A percentile compares a stretch with the other conserved stretches of the same genome.
Conservation (phyloP, 1,139 yeast species). For the Yamadazyma mexicana region DNA sequence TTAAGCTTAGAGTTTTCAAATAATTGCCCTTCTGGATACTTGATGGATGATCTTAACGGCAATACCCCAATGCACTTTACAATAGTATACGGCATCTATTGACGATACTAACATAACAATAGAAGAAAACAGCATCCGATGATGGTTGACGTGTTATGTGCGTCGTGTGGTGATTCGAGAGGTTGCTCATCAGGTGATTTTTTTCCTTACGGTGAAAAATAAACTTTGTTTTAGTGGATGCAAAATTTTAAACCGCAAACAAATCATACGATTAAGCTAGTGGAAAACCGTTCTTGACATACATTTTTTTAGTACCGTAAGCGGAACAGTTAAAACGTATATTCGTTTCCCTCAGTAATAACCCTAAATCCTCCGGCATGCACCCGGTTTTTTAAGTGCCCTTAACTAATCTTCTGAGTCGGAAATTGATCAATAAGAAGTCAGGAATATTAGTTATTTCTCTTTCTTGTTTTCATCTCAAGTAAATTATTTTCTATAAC, state of each 20-base stretch:
- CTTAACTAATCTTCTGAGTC: background rate
- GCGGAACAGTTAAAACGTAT: background rate
- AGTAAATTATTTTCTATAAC: too few relatives aligned
- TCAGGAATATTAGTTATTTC: background rate
- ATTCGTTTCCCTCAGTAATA: background rate
- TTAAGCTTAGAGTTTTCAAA: too few relatives aligned
- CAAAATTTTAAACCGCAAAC: background rate
- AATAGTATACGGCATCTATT: too few relatives aligned
- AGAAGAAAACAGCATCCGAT: too few relatives aligned
- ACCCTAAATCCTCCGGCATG: background rate
- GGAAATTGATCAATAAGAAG: background rate
- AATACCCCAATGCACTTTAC: too few relatives aligned
- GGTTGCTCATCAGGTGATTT: slow-evolving; percentile 3
- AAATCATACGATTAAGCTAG: slow-evolving; percentile 1
- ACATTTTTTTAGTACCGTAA: background rate
- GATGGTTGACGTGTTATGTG: too few relatives aligned
- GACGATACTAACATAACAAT: too few relatives aligned
- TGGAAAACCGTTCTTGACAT: background rate
- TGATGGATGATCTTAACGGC: too few relatives aligned
- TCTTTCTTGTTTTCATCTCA: background rate
- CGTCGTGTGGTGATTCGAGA: too few relatives aligned
- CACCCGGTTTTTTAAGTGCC: background rate
- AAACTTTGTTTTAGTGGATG: slow-evolving; percentile 1
- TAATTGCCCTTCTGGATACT: too few relatives aligned
- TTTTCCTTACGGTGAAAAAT: background rate